Conservation (phyloP, 257 asterid species). For the Lycium barbarum region DNA sequence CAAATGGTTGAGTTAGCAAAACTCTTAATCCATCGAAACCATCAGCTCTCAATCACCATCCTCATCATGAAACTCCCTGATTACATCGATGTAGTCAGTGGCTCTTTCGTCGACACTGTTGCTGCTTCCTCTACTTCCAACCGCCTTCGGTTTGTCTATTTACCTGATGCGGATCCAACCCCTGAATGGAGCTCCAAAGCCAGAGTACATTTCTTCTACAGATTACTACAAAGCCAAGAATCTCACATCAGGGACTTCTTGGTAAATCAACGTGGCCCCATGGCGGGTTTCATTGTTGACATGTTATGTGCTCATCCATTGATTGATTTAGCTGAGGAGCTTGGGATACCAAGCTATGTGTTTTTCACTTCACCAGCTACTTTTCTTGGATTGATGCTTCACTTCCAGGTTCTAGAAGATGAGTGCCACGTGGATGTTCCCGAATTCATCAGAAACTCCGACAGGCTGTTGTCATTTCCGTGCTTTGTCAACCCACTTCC, state of each 20-base stretch:
- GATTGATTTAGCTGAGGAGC: slow-evolving; percentile 56
- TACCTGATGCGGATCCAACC: slow-evolving; percentile 51
- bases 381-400: slow-evolving; percentile 63
- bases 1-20: slow-evolving; percentile 66
- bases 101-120: slow-evolving; percentile 51
- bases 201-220: slow-evolving; percentile 59
- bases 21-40: slow-evolving; percentile 43
- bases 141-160: slow-evolving; percentile 48
- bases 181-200: slow-evolving; percentile 64
- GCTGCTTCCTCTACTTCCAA: slow-evolving; percentile 35
- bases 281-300: slow-evolving; percentile 52
- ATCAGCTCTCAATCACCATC: slow-evolving; percentile 49
- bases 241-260: slow-evolving; percentile 49
- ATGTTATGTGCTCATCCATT: slow-evolving; percentile 61
- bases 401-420: slow-evolving; percentile 62
- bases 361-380: slow-evolving; percentile 66
- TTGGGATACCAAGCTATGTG: slow-evolving; percentile 50
- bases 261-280: slow-evolving; percentile 20
- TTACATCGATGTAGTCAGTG: slow-evolving; percentile 59
- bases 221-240: slow-evolving; percentile 50
- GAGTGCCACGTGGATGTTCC: slow-evolving; percentile 48
- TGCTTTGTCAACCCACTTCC: no score
- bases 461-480: slow-evolving; percentile 9
- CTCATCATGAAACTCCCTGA: slow-evolving; percentile 59
- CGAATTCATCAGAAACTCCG: slow-evolving; percentile 42